Conservation (phyloP, 768 basidiomycete species). For the Pisolithus microcarpus region DNA sequence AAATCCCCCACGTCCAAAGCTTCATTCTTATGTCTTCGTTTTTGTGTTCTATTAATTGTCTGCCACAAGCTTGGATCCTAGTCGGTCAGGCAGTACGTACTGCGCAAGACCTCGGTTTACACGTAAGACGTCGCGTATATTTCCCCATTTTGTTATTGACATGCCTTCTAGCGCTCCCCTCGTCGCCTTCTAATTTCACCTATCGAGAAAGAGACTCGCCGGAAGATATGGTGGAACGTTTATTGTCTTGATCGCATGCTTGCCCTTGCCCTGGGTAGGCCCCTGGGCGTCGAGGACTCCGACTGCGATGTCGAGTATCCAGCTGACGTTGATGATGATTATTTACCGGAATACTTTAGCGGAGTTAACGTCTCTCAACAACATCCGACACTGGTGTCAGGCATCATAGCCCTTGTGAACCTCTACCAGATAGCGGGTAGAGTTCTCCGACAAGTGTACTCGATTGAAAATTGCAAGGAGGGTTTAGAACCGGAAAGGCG, state of each 20-base stretch:
- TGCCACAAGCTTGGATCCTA: constrained; percentile 91
- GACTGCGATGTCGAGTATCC: constrained; percentile 90
- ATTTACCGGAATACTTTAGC: constrained; percentile 62
- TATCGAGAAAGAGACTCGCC: constrained; percentile 82
- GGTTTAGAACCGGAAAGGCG: constrained; percentile 67
- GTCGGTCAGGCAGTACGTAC: constrained; percentile 86
- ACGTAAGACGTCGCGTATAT: constrained; percentile 48
- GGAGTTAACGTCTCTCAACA: constrained; percentile 51
- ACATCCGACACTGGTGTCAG: constrained; percentile 70
- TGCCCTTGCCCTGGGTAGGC: constrained; percentile 81
- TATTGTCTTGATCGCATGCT: constrained; percentile 90
- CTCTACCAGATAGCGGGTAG: constrained; percentile 83
- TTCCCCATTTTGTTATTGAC: constrained; percentile 11
- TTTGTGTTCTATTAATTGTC: constrained; percentile 86
- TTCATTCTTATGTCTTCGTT: constrained; percentile 86
- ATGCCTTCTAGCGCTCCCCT: constrained; percentile 60
- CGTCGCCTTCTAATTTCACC: constrained; percentile 60
- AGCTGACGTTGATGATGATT: constrained; percentile 75
- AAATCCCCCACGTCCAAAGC: constrained; percentile 84
- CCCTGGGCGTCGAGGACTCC: constrained; percentile 80
- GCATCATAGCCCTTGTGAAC: constrained; percentile 65
- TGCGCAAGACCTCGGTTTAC: constrained; percentile 87
- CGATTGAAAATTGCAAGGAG: constrained; percentile 70
- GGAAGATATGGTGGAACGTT: constrained; percentile 93
- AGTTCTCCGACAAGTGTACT: constrained; percentile 77